A percentile compares a stretch with the other conserved stretches of the same genome.
Conservation (phyloP, 2,329 filamentous ascomycete genomes). For the Diaporthe aspalathi region DNA sequence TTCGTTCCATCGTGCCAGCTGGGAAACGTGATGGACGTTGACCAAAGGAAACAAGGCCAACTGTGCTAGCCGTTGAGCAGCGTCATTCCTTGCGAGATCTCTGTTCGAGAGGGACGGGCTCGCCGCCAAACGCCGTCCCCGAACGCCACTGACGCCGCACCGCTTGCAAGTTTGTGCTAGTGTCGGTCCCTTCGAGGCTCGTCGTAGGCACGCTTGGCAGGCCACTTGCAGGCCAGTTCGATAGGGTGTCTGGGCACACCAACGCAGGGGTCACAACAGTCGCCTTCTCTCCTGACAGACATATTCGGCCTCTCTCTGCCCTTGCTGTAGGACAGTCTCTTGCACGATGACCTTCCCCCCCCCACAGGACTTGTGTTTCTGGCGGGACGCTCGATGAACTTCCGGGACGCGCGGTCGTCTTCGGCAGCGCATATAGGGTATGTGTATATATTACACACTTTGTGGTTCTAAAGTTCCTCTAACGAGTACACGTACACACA, state of each 20-base stretch:
- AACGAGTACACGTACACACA: no score
- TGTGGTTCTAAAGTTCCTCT: no score
- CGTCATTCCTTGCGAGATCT: background rate
- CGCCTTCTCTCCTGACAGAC: background rate
- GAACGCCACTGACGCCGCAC: background rate
- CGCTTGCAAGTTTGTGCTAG: background rate
- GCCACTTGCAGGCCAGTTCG: slow-evolving; percentile 1
- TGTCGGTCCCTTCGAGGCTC: background rate
- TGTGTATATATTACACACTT: no score
- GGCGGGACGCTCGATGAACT: no score
- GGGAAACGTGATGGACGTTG: background rate
- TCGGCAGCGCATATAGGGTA: no score
- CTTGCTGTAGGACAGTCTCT: background rate
- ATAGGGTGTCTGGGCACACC: slow-evolving; percentile 13
- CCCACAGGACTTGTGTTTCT: no score
- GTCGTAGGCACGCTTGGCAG: background rate
- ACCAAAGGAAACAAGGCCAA: background rate
- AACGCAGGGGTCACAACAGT: slow-evolving; percentile 5
- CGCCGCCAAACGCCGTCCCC: background rate
- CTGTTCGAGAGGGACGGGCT: background rate
- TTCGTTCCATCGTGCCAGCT: background rate
- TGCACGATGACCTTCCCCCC: no score
- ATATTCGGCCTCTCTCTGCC: background rate
- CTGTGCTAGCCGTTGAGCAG: background rate
- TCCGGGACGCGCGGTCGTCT: no score